Conservation (phyloP, 148 eudicot species). For the Beta vulgaris region DNA sequence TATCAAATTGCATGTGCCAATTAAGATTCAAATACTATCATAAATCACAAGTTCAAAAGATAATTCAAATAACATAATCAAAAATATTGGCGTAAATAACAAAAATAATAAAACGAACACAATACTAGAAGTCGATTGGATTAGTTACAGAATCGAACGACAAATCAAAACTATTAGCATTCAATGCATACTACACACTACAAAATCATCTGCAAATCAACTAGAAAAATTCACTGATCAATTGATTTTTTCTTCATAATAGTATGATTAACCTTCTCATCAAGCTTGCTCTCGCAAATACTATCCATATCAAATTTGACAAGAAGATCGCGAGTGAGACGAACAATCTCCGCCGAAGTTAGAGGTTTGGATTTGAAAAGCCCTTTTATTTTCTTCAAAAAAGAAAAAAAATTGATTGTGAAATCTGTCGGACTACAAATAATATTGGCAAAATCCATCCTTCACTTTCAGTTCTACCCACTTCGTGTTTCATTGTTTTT, state of each 20-base stretch:
- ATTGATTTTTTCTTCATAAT: too few species aligned
- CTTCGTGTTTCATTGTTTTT: too few species aligned
- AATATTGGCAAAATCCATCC: too few species aligned
- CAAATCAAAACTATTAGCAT: too few species aligned
- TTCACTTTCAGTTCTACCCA: too few species aligned
- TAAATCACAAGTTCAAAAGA: not conserved
- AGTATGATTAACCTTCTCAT: constrained; percentile 58
- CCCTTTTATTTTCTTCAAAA: constrained; percentile 83
- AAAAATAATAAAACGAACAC: not conserved
- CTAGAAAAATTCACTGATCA: too few species aligned
- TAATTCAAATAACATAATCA: not conserved
- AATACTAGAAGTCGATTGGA: too few species aligned
- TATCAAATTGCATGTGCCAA: not conserved
- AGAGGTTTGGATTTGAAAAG: constrained; percentile 88
- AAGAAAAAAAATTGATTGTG: too few species aligned
- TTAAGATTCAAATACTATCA: not conserved
- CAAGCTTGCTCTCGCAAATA: constrained; percentile 70
- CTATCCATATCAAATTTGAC: constrained; percentile 39
- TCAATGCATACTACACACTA: too few species aligned
- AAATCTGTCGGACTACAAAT: too few species aligned
- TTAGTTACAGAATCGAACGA: too few species aligned
- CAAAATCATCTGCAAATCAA: too few species aligned
- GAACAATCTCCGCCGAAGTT: constrained; percentile 78
- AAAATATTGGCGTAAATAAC: not conserved
- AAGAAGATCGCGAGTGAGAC: constrained; percentile 74